phyloP scores from a whole-genome alignment of 306 rosid genomes.

The Arachis hypogaea region DNA sequence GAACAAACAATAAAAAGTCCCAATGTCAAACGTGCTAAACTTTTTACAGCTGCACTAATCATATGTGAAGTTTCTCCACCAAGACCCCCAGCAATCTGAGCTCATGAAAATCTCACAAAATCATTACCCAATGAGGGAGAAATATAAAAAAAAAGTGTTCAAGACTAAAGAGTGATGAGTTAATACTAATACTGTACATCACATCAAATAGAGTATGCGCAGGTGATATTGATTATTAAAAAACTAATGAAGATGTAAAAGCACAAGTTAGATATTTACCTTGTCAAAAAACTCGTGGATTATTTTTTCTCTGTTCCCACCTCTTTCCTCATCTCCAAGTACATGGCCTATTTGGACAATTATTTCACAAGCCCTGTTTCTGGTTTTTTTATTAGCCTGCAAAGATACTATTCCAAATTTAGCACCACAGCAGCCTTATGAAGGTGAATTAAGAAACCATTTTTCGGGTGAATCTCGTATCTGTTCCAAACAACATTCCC shows the following conservation, averaged over 20 bases:
- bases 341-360: constrained; percentile 90
- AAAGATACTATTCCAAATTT: constrained; percentile 34
- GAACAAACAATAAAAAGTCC: no score
- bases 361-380: constrained; percentile 91
- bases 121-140: not conserved
- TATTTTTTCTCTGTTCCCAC: constrained; percentile 71
- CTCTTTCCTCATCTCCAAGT: constrained; percentile 75
- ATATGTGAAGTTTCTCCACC: constrained; percentile 87
- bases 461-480: not conserved
- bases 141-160: constrained; percentile 3
- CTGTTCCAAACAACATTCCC: not conserved
- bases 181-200: constrained; percentile 5
- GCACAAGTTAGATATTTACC: constrained; percentile 51
- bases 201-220: constrained; percentile 17
- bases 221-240: not conserved
- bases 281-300: constrained; percentile 53
- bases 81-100: constrained; percentile 78
- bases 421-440: constrained; percentile 32
- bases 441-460: constrained; percentile 1
- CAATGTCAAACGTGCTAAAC: constrained; percentile 89
- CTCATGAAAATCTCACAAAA: constrained; percentile 28
- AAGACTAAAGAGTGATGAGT: not conserved
- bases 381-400: constrained; percentile 90
- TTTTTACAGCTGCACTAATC: constrained; percentile 92
- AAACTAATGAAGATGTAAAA: constrained; percentile 5